Base-by-base conservation (phyloP, 108 stramenopile genomes). In the Skeletonema marinoi region DNA sequence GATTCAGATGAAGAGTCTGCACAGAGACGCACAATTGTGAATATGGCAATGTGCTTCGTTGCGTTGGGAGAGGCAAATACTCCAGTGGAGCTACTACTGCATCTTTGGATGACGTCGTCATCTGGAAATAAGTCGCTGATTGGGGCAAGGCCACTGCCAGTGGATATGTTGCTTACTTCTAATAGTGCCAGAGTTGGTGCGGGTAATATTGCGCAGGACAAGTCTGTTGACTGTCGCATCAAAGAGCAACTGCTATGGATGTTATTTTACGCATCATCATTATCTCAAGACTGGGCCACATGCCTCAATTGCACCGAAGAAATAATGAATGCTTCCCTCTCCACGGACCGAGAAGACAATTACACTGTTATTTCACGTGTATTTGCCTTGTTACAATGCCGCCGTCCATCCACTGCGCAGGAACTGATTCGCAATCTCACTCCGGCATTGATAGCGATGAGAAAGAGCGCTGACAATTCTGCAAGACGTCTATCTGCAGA, bases 321-420 rank as follows among this genome's bases (percentile, higher is more conserved):
- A 64, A 39, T 80, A 35, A 54, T 32, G 36, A 58, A 62, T 39
- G 16, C 17, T 44, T 19, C 9, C 4, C 9, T 46, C 44, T 46
- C 44, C 0, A 3, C 16, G 0, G 4, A n/a, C 3, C 44, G 16
- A n/a, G 36, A 29, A 46, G 42, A 60, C 14, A 17, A 0, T 0
- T 10, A 10, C n/a, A n/a, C 25, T 25, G 54, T 9, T 56, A 8
- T 25, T 56, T 56, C 54, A 25, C 38, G 41, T 25, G 68, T 75
- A 3, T 84, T 84, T 41, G 83, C 75, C 17, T 60, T 84, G 11
- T 46, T 84, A 74, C 83, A 84, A 62, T 81, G 80, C 25, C 58
- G 79, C 54, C 68, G 75, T 13, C 51, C 78, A 35, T 75, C 74
- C 25, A 68, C 73, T 29, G 76, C 76, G 16, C 68, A 56, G 7